Conservation (phyloP, 495 filamentous ascomycete genomes). For the Aspergillus egyptiacus region DNA sequence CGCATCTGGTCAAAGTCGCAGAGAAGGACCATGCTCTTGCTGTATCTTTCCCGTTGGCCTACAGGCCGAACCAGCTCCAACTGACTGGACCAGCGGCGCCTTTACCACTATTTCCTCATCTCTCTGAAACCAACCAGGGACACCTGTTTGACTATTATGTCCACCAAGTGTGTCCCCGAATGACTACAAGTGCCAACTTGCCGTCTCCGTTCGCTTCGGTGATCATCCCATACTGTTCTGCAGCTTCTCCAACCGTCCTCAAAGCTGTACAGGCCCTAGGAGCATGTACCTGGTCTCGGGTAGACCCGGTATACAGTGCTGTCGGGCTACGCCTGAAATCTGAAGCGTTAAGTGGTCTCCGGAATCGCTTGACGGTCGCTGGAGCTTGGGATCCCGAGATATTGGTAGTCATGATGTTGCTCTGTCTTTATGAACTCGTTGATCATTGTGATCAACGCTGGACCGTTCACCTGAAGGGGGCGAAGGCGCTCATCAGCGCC, state of each 20-base stretch:
- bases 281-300: conserved; percentile 34
- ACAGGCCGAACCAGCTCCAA: neutral
- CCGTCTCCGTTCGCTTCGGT: conserved; percentile 40
- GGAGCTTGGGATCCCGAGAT: conserved; percentile 35
- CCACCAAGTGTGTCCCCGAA: conserved; percentile 39
- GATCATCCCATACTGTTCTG: conserved; percentile 34
- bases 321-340: conserved; percentile 35
- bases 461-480: conserved; percentile 40
- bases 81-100: conserved; percentile 12
- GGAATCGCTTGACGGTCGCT: conserved; percentile 25
- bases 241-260: conserved; percentile 34
- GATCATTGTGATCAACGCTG: conserved; percentile 42
- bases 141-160: conserved; percentile 42
- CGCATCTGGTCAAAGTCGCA: conserved; percentile 24
- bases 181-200: conserved; percentile 30
- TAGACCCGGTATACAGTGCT: conserved; percentile 25
- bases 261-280: conserved; percentile 38
- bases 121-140: conserved; percentile 22
- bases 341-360: conserved; percentile 34
- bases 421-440: conserved; percentile 43
- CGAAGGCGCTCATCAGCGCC: conserved; percentile 38
- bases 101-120: conserved; percentile 28
- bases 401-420: conserved; percentile 41
- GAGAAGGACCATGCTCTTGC: conserved; percentile 27
- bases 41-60: neutral